A percentile compares a stretch with the other conserved stretches of the same genome.
These are phyloP conservation scores for Knufia fluminis DNA, from an alignment of 2,329 filamentous ascomycete genomes.

Conservation along the genomic window DNA sequence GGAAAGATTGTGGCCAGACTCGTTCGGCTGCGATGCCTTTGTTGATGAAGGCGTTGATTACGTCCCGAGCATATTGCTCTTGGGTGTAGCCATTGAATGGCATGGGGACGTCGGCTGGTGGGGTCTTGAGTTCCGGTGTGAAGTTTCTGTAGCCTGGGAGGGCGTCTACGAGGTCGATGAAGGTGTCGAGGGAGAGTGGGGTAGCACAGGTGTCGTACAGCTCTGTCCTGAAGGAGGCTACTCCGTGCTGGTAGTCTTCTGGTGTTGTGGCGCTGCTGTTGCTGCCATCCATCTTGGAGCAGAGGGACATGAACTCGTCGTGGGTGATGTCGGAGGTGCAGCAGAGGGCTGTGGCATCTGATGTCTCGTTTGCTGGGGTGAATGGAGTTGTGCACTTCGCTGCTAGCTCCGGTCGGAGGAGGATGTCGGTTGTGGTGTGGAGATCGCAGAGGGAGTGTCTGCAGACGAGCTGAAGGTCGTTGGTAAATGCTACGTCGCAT, in stretches of 20 bases:
- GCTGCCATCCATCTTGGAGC: conserved; percentile 61
- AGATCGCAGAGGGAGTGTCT: conserved; percentile 59
- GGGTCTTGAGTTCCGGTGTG: conserved; percentile 60
- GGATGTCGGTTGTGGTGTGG: conserved; percentile 60
- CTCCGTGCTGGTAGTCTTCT: conserved; percentile 49
- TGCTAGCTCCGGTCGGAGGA: conserved; percentile 51
- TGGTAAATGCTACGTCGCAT: conserved; percentile 60
- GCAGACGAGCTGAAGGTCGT: conserved; percentile 57
- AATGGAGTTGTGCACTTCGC: conserved; percentile 57
- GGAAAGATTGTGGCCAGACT: conserved; percentile 58
- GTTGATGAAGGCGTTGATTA: conserved; percentile 51
- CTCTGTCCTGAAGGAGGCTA: conserved; percentile 32
- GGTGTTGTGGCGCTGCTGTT: conserved; percentile 49
- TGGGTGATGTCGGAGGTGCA: conserved; percentile 64
- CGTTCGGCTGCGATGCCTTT: conserved; percentile 45
- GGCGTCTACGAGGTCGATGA: conserved; percentile 50
- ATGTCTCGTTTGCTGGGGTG: conserved; percentile 43
- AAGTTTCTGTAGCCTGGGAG: conserved; percentile 49
- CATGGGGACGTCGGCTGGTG: conserved; percentile 53
- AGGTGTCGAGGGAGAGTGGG: conserved; percentile 52
- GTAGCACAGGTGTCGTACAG: conserved; percentile 43
- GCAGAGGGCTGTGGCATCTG: conserved; percentile 52
- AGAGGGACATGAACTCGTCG: conserved; percentile 57
- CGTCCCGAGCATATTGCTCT: conserved; percentile 53
- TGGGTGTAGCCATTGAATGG: conserved; percentile 61